Evolutionary conservation across 1,139 yeast genomes (phyloP), one percentile per base, ranked within the genome.

Genomic region (Geotrichum bryndzae): DNA sequence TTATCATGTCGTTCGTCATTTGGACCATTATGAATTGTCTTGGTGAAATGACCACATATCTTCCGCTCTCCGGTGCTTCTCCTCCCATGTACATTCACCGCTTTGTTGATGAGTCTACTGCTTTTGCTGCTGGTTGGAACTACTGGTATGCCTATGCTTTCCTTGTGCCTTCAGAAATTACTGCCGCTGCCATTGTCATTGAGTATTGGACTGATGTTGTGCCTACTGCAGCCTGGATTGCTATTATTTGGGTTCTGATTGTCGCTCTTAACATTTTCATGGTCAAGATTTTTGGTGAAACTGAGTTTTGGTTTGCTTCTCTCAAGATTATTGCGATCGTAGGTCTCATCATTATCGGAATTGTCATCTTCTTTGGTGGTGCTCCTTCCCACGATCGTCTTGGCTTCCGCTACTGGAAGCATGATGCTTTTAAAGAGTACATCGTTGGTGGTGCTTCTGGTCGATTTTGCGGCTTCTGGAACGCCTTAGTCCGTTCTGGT

Each of bases 121-220:
- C 96, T 66, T 90, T 88, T 62, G 85, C 95, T 56, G 85, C 86
- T 68, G 95, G 94, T 61, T 89, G 90, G 84, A 80, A 84, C 76
- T 90, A 90, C 73, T 88, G 94, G 92, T 88, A 88, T 74, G 83
- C 88, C 25, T 89, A 95, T 94, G 90, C 96, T 1, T 88, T 84
- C 75, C 90, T 96, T 6, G 83, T 89, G 64, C 71, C 71, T 11
- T 66, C 68, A 1, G 96, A 90, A 75, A 78, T 90, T 62, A 86
- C 92, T 18, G 89, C 90, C 31, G 85, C 87, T 46, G 92, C 95
- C 27, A 90, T 87, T 74, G 82, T 89, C 59, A 82, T 89, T 64
- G 79, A 84, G 72, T 86, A 80, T 69, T 89, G 96, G 96, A 87
- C 92, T 10, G 75, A 76, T 65, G 79, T 80, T 2, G 91, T 88